Base-by-base conservation (phyloP, 371 early-diverging fungal genomes). In the Rhizopus arrhizus region DNA sequence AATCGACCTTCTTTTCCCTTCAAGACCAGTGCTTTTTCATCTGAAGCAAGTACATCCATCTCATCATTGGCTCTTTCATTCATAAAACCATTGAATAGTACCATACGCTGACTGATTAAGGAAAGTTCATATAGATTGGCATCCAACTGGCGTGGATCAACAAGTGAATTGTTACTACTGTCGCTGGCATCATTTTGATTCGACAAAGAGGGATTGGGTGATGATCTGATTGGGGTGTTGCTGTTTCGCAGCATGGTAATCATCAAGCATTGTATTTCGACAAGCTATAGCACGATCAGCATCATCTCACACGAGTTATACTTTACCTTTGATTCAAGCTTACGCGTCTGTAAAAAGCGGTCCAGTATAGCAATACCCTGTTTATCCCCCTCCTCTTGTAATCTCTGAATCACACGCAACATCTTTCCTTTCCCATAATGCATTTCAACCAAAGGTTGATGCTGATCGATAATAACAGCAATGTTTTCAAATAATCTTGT, bases 401-500 rank as follows among this genome's bases (percentile, higher is more conserved):
- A 68, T 9, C 89, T 74, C 68, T 92, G 90, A 49, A 95, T 90
- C 5, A 96, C 86, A 15, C 92, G 82, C 13, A 95, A 71, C 89
- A 95, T 90, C n/a, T 86, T 82, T 8, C 96, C 95, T 4, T 85
- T 80, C 0, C 93, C 94, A 69, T 94, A 96, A 64, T 90, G 85
- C 8, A 81, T 69, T 58, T 93, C 89, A 0, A 97, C 89, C 10
- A 94, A 72, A 2, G 89, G 84, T 49, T 89, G 88, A 60, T 95
- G 92, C 54, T 89, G 87, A 70, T 95, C 94, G 31, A 96, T 82
- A 16, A 93, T 82, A 4, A 83, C 77, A 0, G 96, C 96, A 48
- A 94, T 86, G 32, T 85, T 84, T 71, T 97, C 97, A 71, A 94
- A 96, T 45, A 97, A 66, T 31, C 86, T 70, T 10, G 91, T 93